These are phyloP conservation scores for Zostera marina DNA, from an alignment of 116 monocot genomes.

Conservation along the genomic window DNA sequence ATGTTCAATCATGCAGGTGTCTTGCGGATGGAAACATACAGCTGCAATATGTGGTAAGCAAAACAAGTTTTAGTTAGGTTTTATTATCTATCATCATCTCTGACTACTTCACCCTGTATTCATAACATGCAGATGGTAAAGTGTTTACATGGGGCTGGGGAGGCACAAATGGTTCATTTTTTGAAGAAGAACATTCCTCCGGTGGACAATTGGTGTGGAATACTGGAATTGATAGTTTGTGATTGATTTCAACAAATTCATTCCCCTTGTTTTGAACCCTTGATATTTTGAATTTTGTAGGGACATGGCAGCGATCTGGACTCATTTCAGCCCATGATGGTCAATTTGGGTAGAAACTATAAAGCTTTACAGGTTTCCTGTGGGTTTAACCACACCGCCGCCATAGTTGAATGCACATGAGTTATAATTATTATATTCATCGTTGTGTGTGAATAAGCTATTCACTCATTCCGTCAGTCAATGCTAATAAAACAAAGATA, in stretches of 20 bases:
- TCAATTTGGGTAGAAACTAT: conserved; percentile 21
- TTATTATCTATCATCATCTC: background rate
- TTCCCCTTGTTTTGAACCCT: background rate
- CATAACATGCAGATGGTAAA: conserved; percentile 27
- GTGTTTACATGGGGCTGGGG: conserved; percentile 90
- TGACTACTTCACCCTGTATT: background rate
- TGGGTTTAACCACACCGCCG: conserved; percentile 86
- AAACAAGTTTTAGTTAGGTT: background rate
- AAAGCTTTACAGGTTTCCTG: conserved; percentile 69
- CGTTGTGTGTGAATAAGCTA: too few species aligned
- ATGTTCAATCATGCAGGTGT: conserved; percentile 29
- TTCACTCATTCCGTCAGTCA: too few species aligned
- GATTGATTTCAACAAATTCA: background rate
- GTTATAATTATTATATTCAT: too few species aligned
- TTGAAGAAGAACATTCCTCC: conserved; percentile 70
- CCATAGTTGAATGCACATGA: conserved; percentile 43
- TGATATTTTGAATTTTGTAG: conserved; percentile 14
- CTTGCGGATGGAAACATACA: conserved; percentile 98
- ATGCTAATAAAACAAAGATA: too few species aligned
- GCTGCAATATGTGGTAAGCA: conserved; percentile 65
- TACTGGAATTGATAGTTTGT: background rate
- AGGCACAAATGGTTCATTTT: conserved; percentile 72
- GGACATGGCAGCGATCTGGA: conserved; percentile 75
- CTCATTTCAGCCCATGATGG: conserved; percentile 35
- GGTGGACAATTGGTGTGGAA: conserved; percentile 67